A percentile compares a stretch with the other conserved stretches of the same genome.
Conservation (phyloP, 371 early-diverging fungal genomes). For the Conidiobolus incongruus region DNA sequence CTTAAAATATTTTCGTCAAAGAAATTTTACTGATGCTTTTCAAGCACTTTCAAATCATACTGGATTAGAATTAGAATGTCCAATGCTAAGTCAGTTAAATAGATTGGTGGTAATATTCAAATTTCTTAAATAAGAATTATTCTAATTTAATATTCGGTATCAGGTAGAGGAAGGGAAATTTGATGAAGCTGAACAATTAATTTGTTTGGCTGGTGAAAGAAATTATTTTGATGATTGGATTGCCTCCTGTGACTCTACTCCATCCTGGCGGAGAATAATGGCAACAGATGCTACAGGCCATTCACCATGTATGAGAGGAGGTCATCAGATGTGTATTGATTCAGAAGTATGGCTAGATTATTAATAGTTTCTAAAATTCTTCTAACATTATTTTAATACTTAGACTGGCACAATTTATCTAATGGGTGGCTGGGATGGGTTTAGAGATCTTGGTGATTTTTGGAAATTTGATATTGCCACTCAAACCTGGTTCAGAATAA, state of each 20-base stretch:
- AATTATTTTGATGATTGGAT: conserved; percentile 46
- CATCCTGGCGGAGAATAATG: conserved; percentile 41
- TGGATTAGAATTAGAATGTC: conserved; percentile 43
- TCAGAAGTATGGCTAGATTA: conserved; percentile 10
- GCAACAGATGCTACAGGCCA: conserved; percentile 13
- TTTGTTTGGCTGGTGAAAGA: conserved; percentile 24
- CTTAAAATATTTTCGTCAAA: conserved; percentile 71
- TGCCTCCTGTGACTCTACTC: conserved; percentile 35
- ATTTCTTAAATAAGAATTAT: neutral
- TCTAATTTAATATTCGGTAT: neutral
- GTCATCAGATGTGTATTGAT: conserved; percentile 94
- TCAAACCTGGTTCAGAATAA: conserved; percentile 45
- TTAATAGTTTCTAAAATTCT: neutral
- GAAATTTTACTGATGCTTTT: conserved; percentile 48
- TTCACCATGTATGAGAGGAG: conserved; percentile 51
- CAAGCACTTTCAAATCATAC: conserved; percentile 34
- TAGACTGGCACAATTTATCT: conserved; percentile 50
- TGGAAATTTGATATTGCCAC: conserved; percentile 52
- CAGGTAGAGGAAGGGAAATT: conserved; percentile 45
- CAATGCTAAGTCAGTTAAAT: conserved; percentile 51
- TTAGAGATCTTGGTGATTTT: conserved; percentile 66
- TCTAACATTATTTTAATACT: neutral
- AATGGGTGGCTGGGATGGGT: conserved; percentile 93
- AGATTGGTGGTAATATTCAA: conserved; percentile 17
- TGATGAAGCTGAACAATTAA: conserved; percentile 33